Evolutionary conservation across 345 rosid species (phyloP).

Genomic region (Erysimum cheiranthoides): DNA sequence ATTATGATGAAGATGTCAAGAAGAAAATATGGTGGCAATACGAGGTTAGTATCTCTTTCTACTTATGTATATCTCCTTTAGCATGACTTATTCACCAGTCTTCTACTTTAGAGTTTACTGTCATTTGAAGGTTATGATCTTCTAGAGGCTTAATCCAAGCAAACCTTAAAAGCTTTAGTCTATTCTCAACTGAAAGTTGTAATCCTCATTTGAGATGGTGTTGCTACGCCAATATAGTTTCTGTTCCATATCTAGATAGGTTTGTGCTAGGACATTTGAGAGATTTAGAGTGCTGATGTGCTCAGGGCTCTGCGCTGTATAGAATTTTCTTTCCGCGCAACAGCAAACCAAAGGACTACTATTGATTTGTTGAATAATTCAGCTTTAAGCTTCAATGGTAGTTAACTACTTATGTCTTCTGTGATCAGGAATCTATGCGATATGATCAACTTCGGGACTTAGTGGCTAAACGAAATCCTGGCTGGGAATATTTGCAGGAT

Average conservation of each 20-base stretch:
- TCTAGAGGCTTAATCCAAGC: slow-evolving; percentile 20
- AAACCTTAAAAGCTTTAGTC: slow-evolving; percentile 14
- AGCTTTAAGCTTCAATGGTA: slow-evolving; percentile 11
- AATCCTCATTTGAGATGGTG: slow-evolving; percentile 10
- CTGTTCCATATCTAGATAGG: not conserved
- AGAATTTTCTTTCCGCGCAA: not conserved
- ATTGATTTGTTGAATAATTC: not conserved
- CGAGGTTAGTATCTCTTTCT: slow-evolving; percentile 56
- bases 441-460: slow-evolving; percentile 86
- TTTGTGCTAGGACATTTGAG: not conserved
- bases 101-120: slow-evolving; percentile 15
- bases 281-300: not conserved
- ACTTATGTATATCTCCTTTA: slow-evolving; percentile 13
- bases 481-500: slow-evolving; percentile 94
- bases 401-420: slow-evolving; percentile 37
- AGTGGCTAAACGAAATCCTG: slow-evolving; percentile 84
- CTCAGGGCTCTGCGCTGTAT: not conserved
- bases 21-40: slow-evolving; percentile 94
- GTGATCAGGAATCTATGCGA: slow-evolving; percentile 75
- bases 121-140: slow-evolving; percentile 25
- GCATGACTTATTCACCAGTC: slow-evolving; percentile 7
- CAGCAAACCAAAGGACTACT: not conserved
- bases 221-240: not conserved
- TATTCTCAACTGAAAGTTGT: slow-evolving; percentile 14
- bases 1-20: slow-evolving; percentile 83